Evolutionary conservation across 2,329 filamentous ascomycete genomes (phyloP), one percentile per base, ranked within the genome.

Genomic region (Grosmannia penicillata): DNA sequence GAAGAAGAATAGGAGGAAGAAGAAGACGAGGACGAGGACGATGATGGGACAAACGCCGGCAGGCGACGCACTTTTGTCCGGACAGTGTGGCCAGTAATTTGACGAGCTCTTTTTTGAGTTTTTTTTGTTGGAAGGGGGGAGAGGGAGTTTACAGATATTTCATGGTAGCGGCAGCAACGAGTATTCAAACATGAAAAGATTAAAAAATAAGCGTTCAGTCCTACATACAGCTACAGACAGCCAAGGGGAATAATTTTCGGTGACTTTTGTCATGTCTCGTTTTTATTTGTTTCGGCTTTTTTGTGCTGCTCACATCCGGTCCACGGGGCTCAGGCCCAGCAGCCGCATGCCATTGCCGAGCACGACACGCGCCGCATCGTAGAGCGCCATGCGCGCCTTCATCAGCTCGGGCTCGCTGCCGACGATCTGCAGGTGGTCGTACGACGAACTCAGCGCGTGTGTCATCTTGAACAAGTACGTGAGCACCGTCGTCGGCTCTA

Each of bases 401-500:
- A 81, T 77, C 39, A 86, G 60, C 53, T 81, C 76, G 23, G 63
- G 65, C 58, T 89, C 82, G 44, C 76, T 82, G 38, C 82, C 82
- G n/a, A 93, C 74, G 38, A 91, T 82, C 53, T 82, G 75, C 44
- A 93, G 65, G 43, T 83, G 77, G 51, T 87, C 82, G 58, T 93
- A 93, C 56, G 79, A 85, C 39, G 73, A 78, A 61, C 78, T 85
- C 39, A 93, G 59, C 21, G 74, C 66, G 58, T 93, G 84, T 4
- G 82, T 83, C 77, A 93, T 82, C 69, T 82, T 84, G 68, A 89
- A 91, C 32, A 91, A 66, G 55, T 89, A 85, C 4, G 61, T 61
- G 36, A 60, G 47, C 30, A 61, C 56, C 9, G 57, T 61, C 10
- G 66, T 70, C 17, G 83, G 83, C 59, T 64, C 86, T 18, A 86